These are phyloP conservation scores for Exophiala sp. DNA, from an alignment of 2,329 filamentous ascomycete species.

Conservation along the genomic window DNA sequence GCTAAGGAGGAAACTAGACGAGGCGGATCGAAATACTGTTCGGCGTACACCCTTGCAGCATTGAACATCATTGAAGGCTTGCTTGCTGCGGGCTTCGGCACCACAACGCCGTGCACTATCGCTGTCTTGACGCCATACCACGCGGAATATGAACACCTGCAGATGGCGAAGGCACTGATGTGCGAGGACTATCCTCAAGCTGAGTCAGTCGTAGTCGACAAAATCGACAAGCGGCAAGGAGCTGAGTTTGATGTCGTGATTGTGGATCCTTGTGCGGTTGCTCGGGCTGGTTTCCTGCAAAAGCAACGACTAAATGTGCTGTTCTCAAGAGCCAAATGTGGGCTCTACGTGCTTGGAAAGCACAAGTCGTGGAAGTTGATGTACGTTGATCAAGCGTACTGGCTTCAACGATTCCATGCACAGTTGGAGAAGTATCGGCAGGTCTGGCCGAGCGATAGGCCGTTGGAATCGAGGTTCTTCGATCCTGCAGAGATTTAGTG, in stretches of 20 bases:
- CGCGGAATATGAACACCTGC: neutral
- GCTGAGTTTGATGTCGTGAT: constrained; percentile 10
- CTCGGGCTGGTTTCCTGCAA: constrained; percentile 3
- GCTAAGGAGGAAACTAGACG: neutral
- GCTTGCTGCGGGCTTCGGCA: constrained; percentile 5
- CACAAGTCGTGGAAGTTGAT: neutral
- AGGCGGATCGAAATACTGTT: neutral
- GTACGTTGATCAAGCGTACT: neutral
- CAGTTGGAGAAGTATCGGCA: neutral
- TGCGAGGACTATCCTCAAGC: neutral
- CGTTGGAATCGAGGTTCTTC: neutral
- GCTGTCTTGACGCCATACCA: constrained; percentile 11
- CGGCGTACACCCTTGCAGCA: neutral
- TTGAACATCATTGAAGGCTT: constrained; percentile 6
- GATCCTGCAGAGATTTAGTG: neutral
- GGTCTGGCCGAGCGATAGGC: neutral
- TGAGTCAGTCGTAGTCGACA: constrained; percentile 1
- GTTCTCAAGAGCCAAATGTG: constrained; percentile 9
- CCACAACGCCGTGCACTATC: constrained; percentile 5
- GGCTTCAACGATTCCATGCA: neutral
- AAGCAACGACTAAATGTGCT: constrained; percentile 9
- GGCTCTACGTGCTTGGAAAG: constrained; percentile 11
- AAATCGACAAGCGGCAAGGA: constrained; percentile 6
- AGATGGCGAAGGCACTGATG: neutral
- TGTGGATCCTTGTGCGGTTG: constrained; percentile 2